Evolutionary conservation across 2,329 filamentous ascomycete species (phyloP).

Genomic region (Monilinia laxa): DNA sequence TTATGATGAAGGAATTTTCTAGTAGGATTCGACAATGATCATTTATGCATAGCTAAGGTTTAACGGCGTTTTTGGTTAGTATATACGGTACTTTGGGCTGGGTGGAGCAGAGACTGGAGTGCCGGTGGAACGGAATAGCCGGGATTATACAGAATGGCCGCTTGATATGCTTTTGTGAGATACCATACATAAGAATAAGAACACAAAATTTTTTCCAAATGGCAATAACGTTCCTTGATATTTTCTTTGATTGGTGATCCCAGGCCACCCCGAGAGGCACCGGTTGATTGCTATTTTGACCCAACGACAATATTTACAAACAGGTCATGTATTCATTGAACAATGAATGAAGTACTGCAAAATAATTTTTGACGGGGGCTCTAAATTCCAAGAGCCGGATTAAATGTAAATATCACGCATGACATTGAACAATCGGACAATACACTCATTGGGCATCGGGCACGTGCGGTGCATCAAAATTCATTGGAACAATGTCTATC

Average conservation of each 20-base stretch:
- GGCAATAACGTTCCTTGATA: background rate
- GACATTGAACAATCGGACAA: no score
- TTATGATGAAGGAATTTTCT: background rate
- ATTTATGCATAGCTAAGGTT: slow-evolving; percentile 16
- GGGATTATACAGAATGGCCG: slow-evolving; percentile 15
- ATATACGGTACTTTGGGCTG: slow-evolving; percentile 11
- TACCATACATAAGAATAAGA: slow-evolving; percentile 17
- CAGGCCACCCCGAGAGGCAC: background rate
- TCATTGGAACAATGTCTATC: background rate
- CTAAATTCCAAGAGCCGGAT: background rate
- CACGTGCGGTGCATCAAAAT: background rate
- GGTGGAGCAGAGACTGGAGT: background rate
- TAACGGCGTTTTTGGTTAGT: slow-evolving; percentile 14
- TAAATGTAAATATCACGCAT: background rate
- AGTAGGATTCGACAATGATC: background rate
- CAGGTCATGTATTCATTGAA: background rate
- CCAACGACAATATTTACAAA: background rate
- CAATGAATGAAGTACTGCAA: background rate
- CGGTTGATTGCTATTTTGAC: background rate
- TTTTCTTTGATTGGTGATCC: background rate
- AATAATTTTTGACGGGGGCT: background rate
- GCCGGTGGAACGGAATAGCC: slow-evolving; percentile 1
- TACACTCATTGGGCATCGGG: no score
- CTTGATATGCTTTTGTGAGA: slow-evolving; percentile 16
- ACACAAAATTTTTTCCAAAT: slow-evolving; percentile 3